Evolutionary conservation across 2,329 filamentous ascomycete genomes (phyloP), one percentile per base, ranked within the genome.

Genomic region (Alternaria solani): DNA sequence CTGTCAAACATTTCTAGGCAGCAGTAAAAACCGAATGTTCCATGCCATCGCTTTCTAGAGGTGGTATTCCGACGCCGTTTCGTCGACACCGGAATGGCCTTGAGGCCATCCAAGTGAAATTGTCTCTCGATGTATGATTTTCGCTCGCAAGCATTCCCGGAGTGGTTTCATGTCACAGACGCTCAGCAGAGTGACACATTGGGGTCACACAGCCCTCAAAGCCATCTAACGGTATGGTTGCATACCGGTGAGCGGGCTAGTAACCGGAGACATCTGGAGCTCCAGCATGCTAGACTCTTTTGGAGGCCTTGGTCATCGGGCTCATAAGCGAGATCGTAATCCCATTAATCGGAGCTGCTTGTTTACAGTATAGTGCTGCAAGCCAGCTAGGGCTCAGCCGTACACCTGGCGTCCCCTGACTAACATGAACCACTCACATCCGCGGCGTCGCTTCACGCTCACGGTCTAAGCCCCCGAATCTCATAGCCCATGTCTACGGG

Each of bases 391-490:
- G 47, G 47, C 59, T 60, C 61, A 76, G 71, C 71, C 71, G 55
- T 61, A 56, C 59, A 67, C 54, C 61, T 71, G 61, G 64, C 67
- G 59, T 68, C 69, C 67, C 64, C 69, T 73, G 70, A 66, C 62
- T 57, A 55, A 58, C 61, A 43, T 54, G 55, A 47, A 62, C 63
- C 63, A 65, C 56, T 62, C 63, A 64, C 62, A 63, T 60, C 57
- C 51, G 61, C 57, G 59, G 66, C 62, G 61, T 59, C 55, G 62
- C 60, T 72, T 70, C 64, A 71, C 60, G 58, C 67, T 66, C 56
- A 42, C 61, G 66, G 69, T 72, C 69, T 74, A 70, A 72, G 70
- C 70, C 74, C 69, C 73, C 64, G 73, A 70, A 69, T 64, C 65
- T 58, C 41, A 51, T 67, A 58, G 51, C 61, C 49, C 48, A 48